phyloP scores from a whole-genome alignment of 225 moss, liverwort and hornwort genomes.

The Polytrichum commune region DNA sequence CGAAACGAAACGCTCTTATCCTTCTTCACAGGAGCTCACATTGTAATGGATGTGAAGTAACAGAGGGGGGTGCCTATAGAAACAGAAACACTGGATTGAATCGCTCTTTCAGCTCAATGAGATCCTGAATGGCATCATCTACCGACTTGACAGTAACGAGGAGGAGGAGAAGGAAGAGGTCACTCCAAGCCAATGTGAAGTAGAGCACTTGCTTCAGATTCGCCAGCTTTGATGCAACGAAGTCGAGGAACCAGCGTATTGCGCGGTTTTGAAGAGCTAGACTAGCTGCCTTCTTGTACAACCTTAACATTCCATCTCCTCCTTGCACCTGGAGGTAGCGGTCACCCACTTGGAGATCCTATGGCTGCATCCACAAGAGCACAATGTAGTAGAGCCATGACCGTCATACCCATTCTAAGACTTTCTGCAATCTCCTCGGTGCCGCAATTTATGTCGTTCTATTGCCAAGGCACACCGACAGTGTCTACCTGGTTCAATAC shows the following conservation, averaged over 20 bases:
- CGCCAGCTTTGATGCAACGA: conserved; percentile 11
- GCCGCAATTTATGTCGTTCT: too few species aligned
- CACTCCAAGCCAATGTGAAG: conserved; percentile 28
- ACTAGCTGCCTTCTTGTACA: neutral
- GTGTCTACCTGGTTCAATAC: too few species aligned
- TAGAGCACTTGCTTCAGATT: conserved; percentile 24
- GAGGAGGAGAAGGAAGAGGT: conserved; percentile 28
- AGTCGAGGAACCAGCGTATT: neutral
- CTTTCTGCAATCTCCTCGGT: too few species aligned
- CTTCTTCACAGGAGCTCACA: too few species aligned
- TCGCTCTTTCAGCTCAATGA: conserved; percentile 13
- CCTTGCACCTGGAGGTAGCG: neutral
- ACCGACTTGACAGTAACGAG: conserved; percentile 16
- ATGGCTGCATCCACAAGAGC: too few species aligned
- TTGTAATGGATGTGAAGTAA: too few species aligned
- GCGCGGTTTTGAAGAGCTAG: conserved; percentile 14
- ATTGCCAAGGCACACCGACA: too few species aligned
- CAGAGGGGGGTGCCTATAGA: neutral
- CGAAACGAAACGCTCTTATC: too few species aligned
- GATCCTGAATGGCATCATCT: conserved; percentile 16
- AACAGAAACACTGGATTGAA: conserved; percentile 12
- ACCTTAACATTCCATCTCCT: neutral
- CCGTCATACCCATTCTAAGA: too few species aligned
- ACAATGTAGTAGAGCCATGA: too few species aligned
- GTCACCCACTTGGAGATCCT: too few species aligned